Base-by-base conservation (phyloP, 2,329 filamentous ascomycete genomes). In the Ascocoryne sarcoides region DNA sequence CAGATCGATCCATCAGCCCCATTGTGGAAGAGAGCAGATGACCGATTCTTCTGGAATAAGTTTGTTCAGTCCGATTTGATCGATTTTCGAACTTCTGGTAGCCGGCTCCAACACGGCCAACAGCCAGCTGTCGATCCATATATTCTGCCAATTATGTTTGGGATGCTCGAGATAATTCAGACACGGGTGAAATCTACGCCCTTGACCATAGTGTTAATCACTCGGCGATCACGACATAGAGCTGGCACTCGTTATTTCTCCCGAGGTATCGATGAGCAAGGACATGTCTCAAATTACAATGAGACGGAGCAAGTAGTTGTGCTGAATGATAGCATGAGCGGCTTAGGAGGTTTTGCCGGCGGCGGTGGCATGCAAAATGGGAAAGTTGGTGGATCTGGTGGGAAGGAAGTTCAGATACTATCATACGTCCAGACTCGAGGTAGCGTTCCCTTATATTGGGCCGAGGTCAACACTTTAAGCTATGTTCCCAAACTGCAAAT, bases 31-130 rank as follows among this genome's bases (percentile, higher is more conserved):
- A 74, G 88, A 52, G 82, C 90, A 48, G 92, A 98, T 62, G 89
- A 96, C 60, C 86, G 92, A 49, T 98, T 98, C 71, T 98, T 95
- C 70, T 98, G 90, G 87, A 98, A 98, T 65, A 82, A 82, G 49
- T 93, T 95, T 62, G 75, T 96, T 36, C 86, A 90, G 61, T 82
- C 84, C 5, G 88, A 95, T 57, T 66, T 98, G 43, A 95, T 96
- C 56, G 79, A 95, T 60, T 94, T 95, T 60, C 80, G 90, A 46
- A 76, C 70, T 29, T 64, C 57, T 26, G 77, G 76, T 32, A 73
- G 72, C 30, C 67, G 82, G 47, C 73, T 76, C 40, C 75, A 83
- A 39, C 70, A 71, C 17, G 81, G 80, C 0, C 71, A 81, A 18
- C 87, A 95, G 56, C 72, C 82, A 3, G 83, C 74, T 9, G 78